Evolutionary conservation across 2,329 filamentous ascomycete genomes (phyloP), one percentile per base, ranked within the genome.

Genomic region (Ascochyta fabae): DNA sequence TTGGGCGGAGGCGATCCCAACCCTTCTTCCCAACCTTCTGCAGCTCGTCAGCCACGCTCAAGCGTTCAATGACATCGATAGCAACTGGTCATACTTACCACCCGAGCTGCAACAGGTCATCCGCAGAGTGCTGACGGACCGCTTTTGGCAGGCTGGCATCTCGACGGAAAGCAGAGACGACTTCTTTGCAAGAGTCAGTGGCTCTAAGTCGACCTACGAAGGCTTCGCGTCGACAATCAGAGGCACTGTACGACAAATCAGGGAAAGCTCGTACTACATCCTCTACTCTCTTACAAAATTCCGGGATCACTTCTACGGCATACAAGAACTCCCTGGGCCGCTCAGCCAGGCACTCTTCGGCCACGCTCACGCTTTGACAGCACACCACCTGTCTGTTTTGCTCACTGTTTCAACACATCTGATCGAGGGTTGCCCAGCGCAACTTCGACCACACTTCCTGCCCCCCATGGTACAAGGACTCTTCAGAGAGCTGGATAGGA

Each of bases 61-160:
- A 77, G 91, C 92, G 1, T 93, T 96, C 59, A 92, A 96, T 71
- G 93, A 96, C 66, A 86, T 91, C 1, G 81, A 85, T 19, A 67
- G 59, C 53, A 96, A 92, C 69, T 99, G 95, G 94, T 81, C 83
- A 9, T 85, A 88, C 29, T 78, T 96, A 15, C 88, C 92, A 1
- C 74, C 80, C 10, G 91, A 96, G 38, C 88, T 96, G 81, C 88
- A 88, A 55, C 79, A 83, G 5, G 86, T 96, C 48, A 90, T 98
- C 35, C 85, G 87, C 39, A 86, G 91, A 22, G 92, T 98, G 19
- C 79, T 99, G 22, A 96, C 92, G 13, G 95, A 99, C 75, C 85
- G 95, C 23, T 99, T 99, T 74, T 99, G 95, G 95, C 95, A 99
- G 80, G 92, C 93, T 6, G 95, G 95, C 9, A 99, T 99, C 46